A percentile compares a stretch with the other conserved stretches of the same genome.
Evolutionary conservation across 352 stramenopile genomes (phyloP).

Genomic region (Phytophthora pinifolia): DNA sequence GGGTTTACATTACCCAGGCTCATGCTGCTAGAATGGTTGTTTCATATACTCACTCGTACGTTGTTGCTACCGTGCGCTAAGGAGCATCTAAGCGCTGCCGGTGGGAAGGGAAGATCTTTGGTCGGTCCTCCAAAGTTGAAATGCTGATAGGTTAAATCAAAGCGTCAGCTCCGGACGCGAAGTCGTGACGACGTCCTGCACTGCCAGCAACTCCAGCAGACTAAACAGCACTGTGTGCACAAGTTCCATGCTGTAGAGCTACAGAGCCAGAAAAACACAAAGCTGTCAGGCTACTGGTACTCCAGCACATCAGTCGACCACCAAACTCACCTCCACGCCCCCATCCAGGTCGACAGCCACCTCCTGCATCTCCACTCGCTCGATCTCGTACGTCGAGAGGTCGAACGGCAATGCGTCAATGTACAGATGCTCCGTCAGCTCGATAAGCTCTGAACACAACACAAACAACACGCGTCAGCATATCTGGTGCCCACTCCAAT

Average conservation of each 20-base stretch:
- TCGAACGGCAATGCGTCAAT: conserved; percentile 56
- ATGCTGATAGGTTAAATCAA: conserved; percentile 17
- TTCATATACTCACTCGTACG: conserved; percentile 10
- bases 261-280: conserved; percentile 3
- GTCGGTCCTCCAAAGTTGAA: no score
- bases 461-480: conserved; percentile 13
- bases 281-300: conserved; percentile 8
- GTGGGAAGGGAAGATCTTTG: background rate
- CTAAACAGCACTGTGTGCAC: conserved; percentile 48
- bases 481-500: background rate
- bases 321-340: conserved; percentile 42
- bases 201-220: conserved; percentile 43
- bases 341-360: conserved; percentile 41
- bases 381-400: conserved; percentile 50
- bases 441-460: conserved; percentile 44
- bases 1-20: background rate
- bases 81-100: conserved; percentile 8
- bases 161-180: conserved; percentile 44
- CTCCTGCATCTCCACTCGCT: conserved; percentile 50
- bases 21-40: conserved; percentile 10
- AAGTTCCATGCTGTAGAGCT: conserved; percentile 54
- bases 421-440: conserved; percentile 54
- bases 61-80: conserved; percentile 21
- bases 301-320: background rate
- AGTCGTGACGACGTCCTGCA: conserved; percentile 40